Evolutionary conservation across 1,284 basidiomycete species (phyloP), one percentile per base, ranked within the genome.

Genomic region (Volvariella volvacea): DNA sequence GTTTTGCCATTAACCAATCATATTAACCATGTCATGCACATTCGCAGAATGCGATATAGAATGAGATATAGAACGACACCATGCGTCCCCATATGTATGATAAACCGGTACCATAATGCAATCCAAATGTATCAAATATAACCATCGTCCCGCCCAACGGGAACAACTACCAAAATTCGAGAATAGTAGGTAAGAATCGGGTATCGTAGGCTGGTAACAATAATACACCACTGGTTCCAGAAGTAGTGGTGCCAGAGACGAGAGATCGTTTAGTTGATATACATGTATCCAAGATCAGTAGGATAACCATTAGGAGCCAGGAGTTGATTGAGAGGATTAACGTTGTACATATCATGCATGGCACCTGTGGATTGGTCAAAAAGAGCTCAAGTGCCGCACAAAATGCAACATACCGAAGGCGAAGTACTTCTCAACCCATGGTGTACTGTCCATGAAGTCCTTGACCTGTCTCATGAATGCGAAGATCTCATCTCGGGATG

Each of bases 321-420:
- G 43, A 87, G 68, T 42, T 67, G 61, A 64, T 91, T 86, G 38
- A 65, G 59, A 20, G 65, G 53, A 68, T 87, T 83, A 57, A 89
- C 84, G 43, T 78, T 76, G 48, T 72, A 67, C 74, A 92, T 74
- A 56, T 86, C 63, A 48, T 74, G 58, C 78, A 88, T 80, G 41
- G 73, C 66, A 58, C 80, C 83, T 83, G 43, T 8, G 22, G 20
- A 10, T 15, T 19, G 3, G 20, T 39, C 9, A 44, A 28, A 9
- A 42, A 25, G 7, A 14, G 42, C 43, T 33, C 39, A 4, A 37
- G 22, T 33, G 42, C 45, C 49, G 34, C 32, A 4, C 2, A 28
- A 31, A 37, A 36, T 16, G 20, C n/a, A 36, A 68, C 74, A 48
- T 49, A 80, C 88, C 87, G 59, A 89, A 92, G 33, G 78, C 77